Evolutionary conservation across 805 yeast species (phyloP).

Genomic region (Metschnikowia lachancei): DNA sequence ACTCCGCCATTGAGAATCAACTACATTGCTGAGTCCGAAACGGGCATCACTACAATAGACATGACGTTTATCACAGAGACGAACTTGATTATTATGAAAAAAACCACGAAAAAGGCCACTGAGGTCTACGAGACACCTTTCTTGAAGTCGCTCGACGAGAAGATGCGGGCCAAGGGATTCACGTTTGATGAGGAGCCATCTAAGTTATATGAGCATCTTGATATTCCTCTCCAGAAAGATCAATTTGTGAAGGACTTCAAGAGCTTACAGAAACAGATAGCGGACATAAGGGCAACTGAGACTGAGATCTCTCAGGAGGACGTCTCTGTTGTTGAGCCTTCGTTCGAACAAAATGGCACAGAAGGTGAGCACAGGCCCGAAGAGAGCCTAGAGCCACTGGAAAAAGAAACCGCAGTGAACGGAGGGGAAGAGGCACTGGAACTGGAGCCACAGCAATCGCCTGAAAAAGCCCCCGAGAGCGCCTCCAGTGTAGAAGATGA

Average conservation of each 20-base stretch:
- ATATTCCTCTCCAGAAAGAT: slow-evolving; percentile 12
- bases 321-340: not conserved
- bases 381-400: slow-evolving; percentile 4
- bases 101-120: slow-evolving; percentile 14
- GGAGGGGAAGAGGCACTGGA: not conserved
- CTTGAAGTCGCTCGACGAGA: slow-evolving; percentile 16
- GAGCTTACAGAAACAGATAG: slow-evolving; percentile 15
- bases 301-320: not conserved
- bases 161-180: slow-evolving; percentile 19
- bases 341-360: slow-evolving; percentile 12
- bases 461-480: not conserved
- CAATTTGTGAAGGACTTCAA: slow-evolving; percentile 18
- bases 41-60: slow-evolving; percentile 15
- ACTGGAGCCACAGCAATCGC: not conserved
- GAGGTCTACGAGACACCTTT: slow-evolving; percentile 15
- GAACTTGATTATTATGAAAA: slow-evolving; percentile 20
- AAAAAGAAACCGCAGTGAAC: slow-evolving; percentile 3
- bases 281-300: slow-evolving; percentile 11
- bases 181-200: slow-evolving; percentile 18
- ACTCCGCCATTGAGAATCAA: slow-evolving; percentile 18
- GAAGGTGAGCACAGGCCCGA: slow-evolving; percentile 11
- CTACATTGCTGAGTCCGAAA: slow-evolving; percentile 14
- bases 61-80: slow-evolving; percentile 20
- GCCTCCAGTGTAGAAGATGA: slow-evolving; percentile 5
- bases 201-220: slow-evolving; percentile 13